Evolutionary conservation across 2,329 filamentous ascomycete genomes (phyloP).

Genomic region (Hypoxylon sp.): DNA sequence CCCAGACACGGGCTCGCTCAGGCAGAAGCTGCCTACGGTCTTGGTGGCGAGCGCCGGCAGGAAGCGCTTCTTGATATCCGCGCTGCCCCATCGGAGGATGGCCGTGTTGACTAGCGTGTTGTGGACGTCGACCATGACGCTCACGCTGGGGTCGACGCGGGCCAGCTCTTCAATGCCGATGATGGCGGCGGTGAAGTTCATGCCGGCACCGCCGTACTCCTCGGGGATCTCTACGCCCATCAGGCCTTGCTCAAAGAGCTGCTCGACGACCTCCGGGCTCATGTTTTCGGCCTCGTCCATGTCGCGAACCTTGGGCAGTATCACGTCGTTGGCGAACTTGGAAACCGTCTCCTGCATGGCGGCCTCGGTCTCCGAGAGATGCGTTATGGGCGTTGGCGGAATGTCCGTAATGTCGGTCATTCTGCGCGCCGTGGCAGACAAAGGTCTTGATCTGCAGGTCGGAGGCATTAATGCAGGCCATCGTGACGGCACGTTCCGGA

Average conservation of each 20-base stretch:
- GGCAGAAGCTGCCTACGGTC: constrained; percentile 90
- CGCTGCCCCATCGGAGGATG: constrained; percentile 82
- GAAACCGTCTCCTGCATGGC: constrained; percentile 90
- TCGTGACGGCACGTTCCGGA: constrained; percentile 4
- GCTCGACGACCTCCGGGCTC: constrained; percentile 87
- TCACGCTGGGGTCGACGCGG: constrained; percentile 91
- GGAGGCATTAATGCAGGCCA: constrained; percentile 11
- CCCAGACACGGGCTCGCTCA: constrained; percentile 90
- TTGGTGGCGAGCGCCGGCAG: constrained; percentile 89
- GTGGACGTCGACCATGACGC: constrained; percentile 95
- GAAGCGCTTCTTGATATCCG: constrained; percentile 81
- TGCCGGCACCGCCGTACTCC: constrained; percentile 93
- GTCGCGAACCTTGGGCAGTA: constrained; percentile 89
- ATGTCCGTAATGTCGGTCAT: constrained; percentile 76
- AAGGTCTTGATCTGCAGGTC: constrained; percentile 45
- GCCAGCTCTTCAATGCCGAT: constrained; percentile 97
- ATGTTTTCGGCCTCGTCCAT: constrained; percentile 98
- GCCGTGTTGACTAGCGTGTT: constrained; percentile 98
- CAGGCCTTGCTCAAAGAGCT: constrained; percentile 94
- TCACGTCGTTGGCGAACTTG: constrained; percentile 88
- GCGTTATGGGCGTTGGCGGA: constrained; percentile 89
- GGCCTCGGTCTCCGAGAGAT: constrained; percentile 87
- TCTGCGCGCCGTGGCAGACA: constrained; percentile 67
- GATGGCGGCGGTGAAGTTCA: constrained; percentile 98
- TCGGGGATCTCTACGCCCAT: constrained; percentile 99